Base-by-base conservation (phyloP, 2,329 filamentous ascomycete genomes). In the Pseudogymnoascus sp. region DNA sequence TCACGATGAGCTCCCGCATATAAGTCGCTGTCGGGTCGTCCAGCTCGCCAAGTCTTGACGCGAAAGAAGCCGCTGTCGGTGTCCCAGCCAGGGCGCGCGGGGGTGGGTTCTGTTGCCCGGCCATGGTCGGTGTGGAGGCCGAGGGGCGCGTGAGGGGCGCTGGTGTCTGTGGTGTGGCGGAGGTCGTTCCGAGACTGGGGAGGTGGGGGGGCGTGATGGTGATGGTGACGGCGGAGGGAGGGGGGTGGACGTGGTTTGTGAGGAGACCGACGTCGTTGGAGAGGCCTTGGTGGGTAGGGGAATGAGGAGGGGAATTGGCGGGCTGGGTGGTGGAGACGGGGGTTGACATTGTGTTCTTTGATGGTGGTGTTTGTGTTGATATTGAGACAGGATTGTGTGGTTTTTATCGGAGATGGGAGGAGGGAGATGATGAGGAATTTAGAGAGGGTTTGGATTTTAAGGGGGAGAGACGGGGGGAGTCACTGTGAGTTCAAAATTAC, bases 31-130 rank as follows among this genome's bases (percentile, higher is more conserved):
- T 42, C 17, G 40, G 40, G 4, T 42, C 17, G 21, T 42, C 40
- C 17, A 42, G 8, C 40, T 42, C 17, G 9, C 17, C 40, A 42
- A 42, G 19, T 11, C 40, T 21, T 42, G 17, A 21, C 17, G 40
- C 40, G 10, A 42, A 42, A 11, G 40, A 42, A 7, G 4, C 40
- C 17, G 67, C 64, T 44, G 71, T 72, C 59, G 68, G 64, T 65
- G 71, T 70, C 19, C 68, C 64, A 63, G 69, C 68, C 72, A 74
- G 72, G 13, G 31, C 64, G 63, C 40, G 36, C 26, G 28, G 33
- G 4, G 21, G 40, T 21, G 40, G 9, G 17, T 42, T 9, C 8
- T 42, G 17, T 6, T 42, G 40, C 17, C 40, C 40, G 3, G 9
- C 13, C 2, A 6, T 42, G 17, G 40, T 6, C 5, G 17, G 17